Evolutionary conservation across 148 eudicot species (phyloP).

Genomic region (Rhododendron molle): DNA sequence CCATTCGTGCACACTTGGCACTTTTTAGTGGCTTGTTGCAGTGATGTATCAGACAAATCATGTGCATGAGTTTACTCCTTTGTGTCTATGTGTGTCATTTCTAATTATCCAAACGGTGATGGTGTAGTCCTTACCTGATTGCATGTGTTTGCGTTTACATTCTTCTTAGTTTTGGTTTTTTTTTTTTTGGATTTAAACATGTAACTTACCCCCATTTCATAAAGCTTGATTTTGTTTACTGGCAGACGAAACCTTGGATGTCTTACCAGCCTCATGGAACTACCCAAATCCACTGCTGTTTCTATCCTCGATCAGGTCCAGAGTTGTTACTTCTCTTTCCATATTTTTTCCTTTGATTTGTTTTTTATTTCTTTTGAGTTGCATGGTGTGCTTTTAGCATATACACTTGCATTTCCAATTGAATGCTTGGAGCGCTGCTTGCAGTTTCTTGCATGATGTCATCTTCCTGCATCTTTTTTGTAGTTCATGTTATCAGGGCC

Average conservation of each 20-base stretch:
- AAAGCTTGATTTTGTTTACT: conserved; percentile 1
- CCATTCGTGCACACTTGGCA: neutral
- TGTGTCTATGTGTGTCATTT: no score
- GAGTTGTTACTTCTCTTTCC: conserved; percentile 1
- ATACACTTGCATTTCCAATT: neutral
- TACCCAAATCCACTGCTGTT: conserved; percentile 63
- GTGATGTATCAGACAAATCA: neutral
- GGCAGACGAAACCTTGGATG: conserved; percentile 45
- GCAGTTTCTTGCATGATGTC: conserved; percentile 10
- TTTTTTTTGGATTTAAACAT: neutral
- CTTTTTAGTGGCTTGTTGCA: neutral
- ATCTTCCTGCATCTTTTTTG: conserved; percentile 10
- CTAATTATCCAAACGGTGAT: no score
- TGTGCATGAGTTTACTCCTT: no score
- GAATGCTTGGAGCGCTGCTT: neutral
- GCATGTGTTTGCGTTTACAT: no score
- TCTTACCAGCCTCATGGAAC: conserved; percentile 47
- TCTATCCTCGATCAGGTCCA: conserved; percentile 70
- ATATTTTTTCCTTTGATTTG: neutral
- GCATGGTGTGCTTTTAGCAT: neutral
- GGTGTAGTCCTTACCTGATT: no score
- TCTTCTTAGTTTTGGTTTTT: neutral
- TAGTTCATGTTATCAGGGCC: conserved; percentile 67
- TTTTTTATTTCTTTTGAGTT: neutral
- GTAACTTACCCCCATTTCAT: neutral